Conservation (phyloP, 495 filamentous ascomycete species). For the Xylaria acuta region DNA sequence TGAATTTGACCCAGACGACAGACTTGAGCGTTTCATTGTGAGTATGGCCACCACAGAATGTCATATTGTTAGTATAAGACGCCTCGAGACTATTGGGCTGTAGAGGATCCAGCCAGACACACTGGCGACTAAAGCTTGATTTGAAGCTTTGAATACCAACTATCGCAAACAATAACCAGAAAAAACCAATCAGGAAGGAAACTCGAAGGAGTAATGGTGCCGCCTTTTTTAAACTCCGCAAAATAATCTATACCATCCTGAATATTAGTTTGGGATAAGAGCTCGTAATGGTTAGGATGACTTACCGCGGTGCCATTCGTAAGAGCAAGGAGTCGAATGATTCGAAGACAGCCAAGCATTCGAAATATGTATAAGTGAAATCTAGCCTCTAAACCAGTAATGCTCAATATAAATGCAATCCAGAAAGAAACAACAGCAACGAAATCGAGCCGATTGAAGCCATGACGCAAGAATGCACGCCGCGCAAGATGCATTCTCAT, state of each 20-base stretch:
- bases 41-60: constrained; percentile 88
- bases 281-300: constrained; percentile 13
- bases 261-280: constrained; percentile 29
- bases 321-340: constrained; percentile 83
- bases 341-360: constrained; percentile 94
- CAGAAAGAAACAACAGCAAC: constrained; percentile 95
- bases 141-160: constrained; percentile 98
- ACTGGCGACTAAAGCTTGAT: constrained; percentile 84
- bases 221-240: constrained; percentile 93
- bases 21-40: constrained; percentile 60
- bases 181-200: constrained; percentile 95
- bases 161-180: constrained; percentile 98
- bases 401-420: constrained; percentile 78
- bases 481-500: constrained; percentile 84
- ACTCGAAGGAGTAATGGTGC: constrained; percentile 94
- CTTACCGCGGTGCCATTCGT: constrained; percentile 88
- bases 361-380: constrained; percentile 86
- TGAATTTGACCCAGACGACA: constrained; percentile 68
- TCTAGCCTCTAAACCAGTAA: constrained; percentile 68
- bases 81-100: constrained; percentile 51
- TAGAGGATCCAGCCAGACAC: constrained; percentile 78
- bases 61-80: constrained; percentile 61
- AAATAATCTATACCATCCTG: constrained; percentile 68
- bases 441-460: constrained; percentile 95
- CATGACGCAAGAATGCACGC: constrained; percentile 90